Base-by-base conservation (phyloP, 768 basidiomycete species). In the Stropharia rugosoannulata region DNA sequence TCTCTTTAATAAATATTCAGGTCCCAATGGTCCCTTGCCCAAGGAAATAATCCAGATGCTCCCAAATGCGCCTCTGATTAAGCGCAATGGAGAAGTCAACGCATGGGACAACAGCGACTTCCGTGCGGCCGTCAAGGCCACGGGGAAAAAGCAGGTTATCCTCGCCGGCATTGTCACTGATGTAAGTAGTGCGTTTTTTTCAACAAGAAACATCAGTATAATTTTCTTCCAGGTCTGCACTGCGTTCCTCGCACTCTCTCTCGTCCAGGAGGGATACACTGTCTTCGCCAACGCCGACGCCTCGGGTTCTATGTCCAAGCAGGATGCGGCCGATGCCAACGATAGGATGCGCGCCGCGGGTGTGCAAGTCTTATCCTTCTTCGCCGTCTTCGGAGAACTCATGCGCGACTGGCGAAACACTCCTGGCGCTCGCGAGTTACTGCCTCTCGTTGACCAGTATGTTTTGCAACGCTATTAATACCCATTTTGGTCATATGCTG, bases 41-140 rank as follows among this genome's bases (percentile, higher is more conserved):
- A 66, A 67, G 51, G 79, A 80, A 55, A 73, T 81, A 37, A 27
- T 72, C 15, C 73, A 68, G 1, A 73, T 80, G 75, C 74, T 80
- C 54, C 75, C 77, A 1, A 60, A 75, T 51, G 76, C 76, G 0
- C 70, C 78, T 13, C 62, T 72, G 56, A 75, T 80, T 68, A 76
- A 74, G 65, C 71, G 80, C 15, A 64, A 75, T 19, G 80, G 78
- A 1, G 78, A 81, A 61, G 79, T 81, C 11, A 67, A 81, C 53
- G 79, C 80, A 6, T 81, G 80, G 80, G 79, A 81, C 60, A 80
- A 78, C 62, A 54, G 65, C 5, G 78, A 78, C 49, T 80, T 81
- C 70, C 68, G 74, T 38, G 67, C 66, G 1, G 79, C 79, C 18
- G 77, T 81, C 16, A 63, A 71, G 43, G 77, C 78, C 1, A 78